phyloP scores from a whole-genome alignment of 169 alveolate species.

The Plasmodium cynomolgi region DNA sequence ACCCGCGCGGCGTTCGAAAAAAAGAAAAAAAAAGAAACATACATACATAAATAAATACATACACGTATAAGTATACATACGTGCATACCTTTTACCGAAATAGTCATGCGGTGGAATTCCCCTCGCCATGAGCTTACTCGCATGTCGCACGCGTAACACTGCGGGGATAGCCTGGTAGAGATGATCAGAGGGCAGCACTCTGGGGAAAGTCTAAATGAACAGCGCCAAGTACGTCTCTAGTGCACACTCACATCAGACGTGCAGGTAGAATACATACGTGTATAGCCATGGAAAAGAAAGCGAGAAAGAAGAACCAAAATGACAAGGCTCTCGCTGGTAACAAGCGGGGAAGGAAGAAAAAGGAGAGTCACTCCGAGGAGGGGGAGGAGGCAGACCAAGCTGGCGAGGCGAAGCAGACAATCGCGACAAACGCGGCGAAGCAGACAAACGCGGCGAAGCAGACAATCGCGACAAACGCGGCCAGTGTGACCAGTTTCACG shows the following conservation, averaged over 20 bases:
- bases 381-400: not conserved
- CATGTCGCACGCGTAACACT: not conserved
- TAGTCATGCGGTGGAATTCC: not conserved
- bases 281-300: not conserved
- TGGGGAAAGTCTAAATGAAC: not conserved
- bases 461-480: not conserved
- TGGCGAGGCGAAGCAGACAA: not conserved
- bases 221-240: not conserved
- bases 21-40: not conserved
- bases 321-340: not conserved
- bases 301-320: not conserved
- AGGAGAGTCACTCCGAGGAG: not conserved
- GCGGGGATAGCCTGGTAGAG: not conserved
- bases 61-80: conserved; percentile 10
- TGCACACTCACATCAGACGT: not conserved
- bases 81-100: not conserved
- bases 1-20: not conserved
- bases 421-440: not conserved
- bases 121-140: not conserved
- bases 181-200: not conserved
- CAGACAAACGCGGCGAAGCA: not conserved
- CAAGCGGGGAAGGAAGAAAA: not conserved
- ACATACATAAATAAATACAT: not conserved
- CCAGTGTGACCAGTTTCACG: not conserved
- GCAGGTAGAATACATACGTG: not conserved